Conservation (phyloP, 495 filamentous ascomycete species). For the Lasiosphaeria ovina region DNA sequence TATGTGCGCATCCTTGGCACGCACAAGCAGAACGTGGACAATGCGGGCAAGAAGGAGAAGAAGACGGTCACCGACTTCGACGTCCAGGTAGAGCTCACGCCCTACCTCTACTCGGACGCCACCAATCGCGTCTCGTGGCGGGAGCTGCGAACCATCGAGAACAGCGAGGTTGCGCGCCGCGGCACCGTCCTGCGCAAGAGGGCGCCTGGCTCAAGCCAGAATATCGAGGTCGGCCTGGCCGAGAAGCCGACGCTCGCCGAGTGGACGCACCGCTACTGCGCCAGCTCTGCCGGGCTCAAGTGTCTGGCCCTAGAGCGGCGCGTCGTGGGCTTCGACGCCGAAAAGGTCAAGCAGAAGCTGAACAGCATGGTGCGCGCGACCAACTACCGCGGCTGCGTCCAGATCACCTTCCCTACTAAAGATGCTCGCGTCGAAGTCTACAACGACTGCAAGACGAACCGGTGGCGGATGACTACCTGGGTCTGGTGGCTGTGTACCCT, state of each 20-base stretch:
- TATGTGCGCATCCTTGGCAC: slow-evolving; percentile 49
- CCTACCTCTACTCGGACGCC: slow-evolving; percentile 45
- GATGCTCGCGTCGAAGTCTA: slow-evolving; percentile 51
- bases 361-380: slow-evolving; percentile 50
- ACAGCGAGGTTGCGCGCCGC: slow-evolving; percentile 39
- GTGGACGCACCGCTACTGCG: slow-evolving; percentile 57
- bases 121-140: slow-evolving; percentile 27
- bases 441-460: slow-evolving; percentile 53
- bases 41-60: slow-evolving; percentile 45
- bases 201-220: slow-evolving; percentile 39
- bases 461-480: slow-evolving; percentile 57
- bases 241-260: slow-evolving; percentile 46
- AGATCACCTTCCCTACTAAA: slow-evolving; percentile 51
- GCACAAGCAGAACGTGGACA: slow-evolving; percentile 45
- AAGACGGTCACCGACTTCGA: slow-evolving; percentile 50
- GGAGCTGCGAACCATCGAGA: slow-evolving; percentile 37
- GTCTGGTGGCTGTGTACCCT: slow-evolving; percentile 59
- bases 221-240: slow-evolving; percentile 33
- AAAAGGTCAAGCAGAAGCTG: slow-evolving; percentile 43
- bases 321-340: slow-evolving; percentile 51
- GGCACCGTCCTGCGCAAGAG: slow-evolving; percentile 41
- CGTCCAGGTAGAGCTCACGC: slow-evolving; percentile 49
- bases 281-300: slow-evolving; percentile 48
- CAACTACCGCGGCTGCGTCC: slow-evolving; percentile 58
- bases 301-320: slow-evolving; percentile 50